These are phyloP conservation scores for Diphasiastrum complanatum DNA, from an alignment of 83 land plant genomes.

Conservation along the genomic window DNA sequence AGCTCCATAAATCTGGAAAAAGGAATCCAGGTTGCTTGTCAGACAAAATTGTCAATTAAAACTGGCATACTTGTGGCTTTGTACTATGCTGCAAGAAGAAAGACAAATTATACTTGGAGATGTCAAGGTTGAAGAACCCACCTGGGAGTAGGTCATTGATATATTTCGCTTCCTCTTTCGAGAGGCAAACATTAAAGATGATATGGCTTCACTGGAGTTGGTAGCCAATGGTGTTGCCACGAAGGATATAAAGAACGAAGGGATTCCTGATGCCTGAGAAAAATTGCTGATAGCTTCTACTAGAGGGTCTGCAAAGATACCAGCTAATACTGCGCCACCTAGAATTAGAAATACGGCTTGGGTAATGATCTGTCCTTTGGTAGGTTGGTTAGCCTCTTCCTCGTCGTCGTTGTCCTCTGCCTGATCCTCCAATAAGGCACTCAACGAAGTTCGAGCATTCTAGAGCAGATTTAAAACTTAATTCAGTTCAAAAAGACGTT, in stretches of 20 bases:
- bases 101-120: neutral
- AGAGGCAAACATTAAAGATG: constrained; percentile 26
- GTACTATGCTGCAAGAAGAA: neutral
- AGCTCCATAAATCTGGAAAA: constrained; percentile 25
- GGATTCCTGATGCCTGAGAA: constrained; percentile 21
- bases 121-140: constrained; percentile 17
- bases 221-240: constrained; percentile 33
- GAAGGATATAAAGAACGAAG: constrained; percentile 36
- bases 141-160: constrained; percentile 44
- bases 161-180: constrained; percentile 28
- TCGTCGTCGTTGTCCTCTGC: constrained; percentile 43
- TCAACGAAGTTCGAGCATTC: constrained; percentile 27
- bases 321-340: constrained; percentile 26
- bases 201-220: constrained; percentile 30
- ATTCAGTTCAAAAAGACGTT: constrained; percentile 22
- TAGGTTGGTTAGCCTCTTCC: neutral
- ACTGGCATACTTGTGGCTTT: neutral
- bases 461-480: neutral
- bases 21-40: neutral
- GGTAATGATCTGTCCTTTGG: constrained; percentile 10
- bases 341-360: constrained; percentile 19
- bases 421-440: constrained; percentile 36
- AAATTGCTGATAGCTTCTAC: constrained; percentile 27
- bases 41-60: constrained; percentile 17
- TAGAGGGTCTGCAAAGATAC: constrained; percentile 32